phyloP scores from a whole-genome alignment of 2,329 filamentous ascomycete genomes.

The Calonectria leucothoes region DNA sequence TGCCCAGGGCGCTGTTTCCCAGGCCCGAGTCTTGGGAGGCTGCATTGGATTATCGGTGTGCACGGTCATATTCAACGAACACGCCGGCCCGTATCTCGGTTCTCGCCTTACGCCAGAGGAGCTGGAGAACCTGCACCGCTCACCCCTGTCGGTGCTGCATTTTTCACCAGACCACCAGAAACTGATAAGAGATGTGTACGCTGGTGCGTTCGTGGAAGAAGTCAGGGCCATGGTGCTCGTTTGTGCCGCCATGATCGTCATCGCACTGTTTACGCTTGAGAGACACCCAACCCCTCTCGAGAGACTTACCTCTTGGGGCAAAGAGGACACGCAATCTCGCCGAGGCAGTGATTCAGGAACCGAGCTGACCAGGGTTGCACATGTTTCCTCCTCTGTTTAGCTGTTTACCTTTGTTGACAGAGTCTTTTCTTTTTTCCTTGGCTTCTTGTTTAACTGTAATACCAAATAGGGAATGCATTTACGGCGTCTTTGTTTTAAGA shows the following conservation, averaged over 20 bases:
- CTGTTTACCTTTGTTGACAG: no score
- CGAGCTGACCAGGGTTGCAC: constrained; percentile 48
- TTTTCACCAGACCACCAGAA: constrained; percentile 48
- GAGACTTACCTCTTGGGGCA: constrained; percentile 43
- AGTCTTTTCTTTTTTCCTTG: constrained; percentile 34
- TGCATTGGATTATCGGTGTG: constrained; percentile 69
- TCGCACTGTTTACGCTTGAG: constrained; percentile 59
- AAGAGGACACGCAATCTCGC: constrained; percentile 44
- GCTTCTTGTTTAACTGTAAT: neutral
- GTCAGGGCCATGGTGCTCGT: constrained; percentile 59
- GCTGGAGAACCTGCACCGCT: constrained; percentile 57
- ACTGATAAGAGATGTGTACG: constrained; percentile 55
- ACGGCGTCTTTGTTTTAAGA: neutral
- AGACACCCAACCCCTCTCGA: constrained; percentile 51
- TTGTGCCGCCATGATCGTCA: constrained; percentile 55
- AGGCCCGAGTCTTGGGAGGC: constrained; percentile 70
- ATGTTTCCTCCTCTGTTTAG: constrained; percentile 34
- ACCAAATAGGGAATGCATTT: neutral
- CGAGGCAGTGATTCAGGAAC: constrained; percentile 53
- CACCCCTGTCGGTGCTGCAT: constrained; percentile 52
- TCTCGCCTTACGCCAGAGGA: constrained; percentile 50
- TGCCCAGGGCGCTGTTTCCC: constrained; percentile 69
- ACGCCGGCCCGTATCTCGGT: constrained; percentile 52
- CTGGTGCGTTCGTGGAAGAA: constrained; percentile 58
- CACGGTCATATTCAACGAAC: constrained; percentile 67